These are phyloP conservation scores for Tinospora cordifolia DNA, from an alignment of 164 flowering plant species.

Conservation along the genomic window DNA sequence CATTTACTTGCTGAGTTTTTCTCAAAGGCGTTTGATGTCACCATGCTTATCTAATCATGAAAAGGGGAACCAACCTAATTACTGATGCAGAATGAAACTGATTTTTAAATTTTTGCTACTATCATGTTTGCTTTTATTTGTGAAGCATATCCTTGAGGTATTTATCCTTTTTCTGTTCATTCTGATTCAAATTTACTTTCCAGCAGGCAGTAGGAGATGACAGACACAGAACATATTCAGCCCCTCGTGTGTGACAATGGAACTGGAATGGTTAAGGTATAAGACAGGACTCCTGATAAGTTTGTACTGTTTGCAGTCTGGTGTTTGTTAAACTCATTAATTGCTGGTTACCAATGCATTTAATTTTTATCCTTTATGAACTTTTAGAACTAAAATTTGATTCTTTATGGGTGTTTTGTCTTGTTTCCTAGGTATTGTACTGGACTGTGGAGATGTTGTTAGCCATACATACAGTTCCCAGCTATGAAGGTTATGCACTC, in stretches of 20 bases:
- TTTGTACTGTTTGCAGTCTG: background rate
- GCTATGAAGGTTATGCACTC: constrained; percentile 37
- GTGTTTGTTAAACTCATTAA: background rate
- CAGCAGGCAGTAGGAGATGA: constrained; percentile 7
- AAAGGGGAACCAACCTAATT: background rate
- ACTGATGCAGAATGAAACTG: background rate
- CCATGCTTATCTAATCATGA: background rate
- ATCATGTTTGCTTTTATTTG: background rate
- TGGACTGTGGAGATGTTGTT: constrained; percentile 39
- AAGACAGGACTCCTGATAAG: background rate
- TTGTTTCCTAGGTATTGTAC: constrained; percentile 29
- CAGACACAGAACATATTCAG: constrained; percentile 19
- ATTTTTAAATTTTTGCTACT: background rate
- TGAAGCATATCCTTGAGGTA: background rate
- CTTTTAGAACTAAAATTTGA: background rate
- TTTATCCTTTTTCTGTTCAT: background rate
- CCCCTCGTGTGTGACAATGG: constrained; percentile 21
- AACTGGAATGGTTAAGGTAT: constrained; percentile 21
- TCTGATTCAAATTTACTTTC: background rate
- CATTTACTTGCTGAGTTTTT: background rate
- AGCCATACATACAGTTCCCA: constrained; percentile 39
- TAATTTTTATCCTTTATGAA: background rate
- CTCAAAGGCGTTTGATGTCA: background rate
- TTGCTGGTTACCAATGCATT: background rate
- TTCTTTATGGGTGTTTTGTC: background rate